These are phyloP conservation scores for Blastomyces emzantsi DNA, from an alignment of 2,329 filamentous ascomycete genomes.

Conservation along the genomic window DNA sequence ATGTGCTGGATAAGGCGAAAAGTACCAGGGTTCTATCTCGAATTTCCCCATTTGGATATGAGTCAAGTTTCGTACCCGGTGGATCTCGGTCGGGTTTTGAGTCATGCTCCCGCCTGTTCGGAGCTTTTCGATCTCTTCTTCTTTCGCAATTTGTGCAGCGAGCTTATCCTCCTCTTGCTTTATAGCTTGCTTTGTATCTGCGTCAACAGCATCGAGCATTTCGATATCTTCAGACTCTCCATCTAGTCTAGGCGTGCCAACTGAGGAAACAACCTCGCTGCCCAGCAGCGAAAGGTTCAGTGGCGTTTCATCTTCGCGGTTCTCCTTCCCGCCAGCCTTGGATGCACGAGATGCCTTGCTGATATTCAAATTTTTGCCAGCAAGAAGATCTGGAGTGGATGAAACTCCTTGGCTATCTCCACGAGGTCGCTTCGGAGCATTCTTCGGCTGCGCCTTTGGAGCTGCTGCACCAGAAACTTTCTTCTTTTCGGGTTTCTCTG, in stretches of 20 bases:
- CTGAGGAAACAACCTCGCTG: conserved; percentile 31
- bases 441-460: conserved; percentile 49
- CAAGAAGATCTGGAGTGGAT: conserved; percentile 45
- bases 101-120: conserved; percentile 96
- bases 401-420: conserved; percentile 47
- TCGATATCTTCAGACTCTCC: conserved; percentile 34
- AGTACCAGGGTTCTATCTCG: conserved; percentile 97
- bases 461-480: conserved; percentile 53
- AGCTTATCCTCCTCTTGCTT: conserved; percentile 33
- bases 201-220: conserved; percentile 33
- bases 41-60: conserved; percentile 88
- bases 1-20: conserved; percentile 86
- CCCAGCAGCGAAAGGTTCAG: conserved; percentile 25
- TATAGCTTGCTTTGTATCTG: conserved; percentile 21
- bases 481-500: conserved; percentile 79
- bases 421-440: conserved; percentile 46
- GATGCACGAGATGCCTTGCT: conserved; percentile 42
- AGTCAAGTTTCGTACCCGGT: conserved; percentile 87
- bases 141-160: conserved; percentile 47
- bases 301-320: conserved; percentile 40
- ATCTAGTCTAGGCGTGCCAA: conserved; percentile 32
- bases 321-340: conserved; percentile 53
- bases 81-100: conserved; percentile 94
- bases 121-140: conserved; percentile 94
- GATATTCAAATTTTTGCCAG: conserved; percentile 42